Evolutionary conservation across 106 monocot genomes (phyloP).

Genomic region (Allium fistulosum): DNA sequence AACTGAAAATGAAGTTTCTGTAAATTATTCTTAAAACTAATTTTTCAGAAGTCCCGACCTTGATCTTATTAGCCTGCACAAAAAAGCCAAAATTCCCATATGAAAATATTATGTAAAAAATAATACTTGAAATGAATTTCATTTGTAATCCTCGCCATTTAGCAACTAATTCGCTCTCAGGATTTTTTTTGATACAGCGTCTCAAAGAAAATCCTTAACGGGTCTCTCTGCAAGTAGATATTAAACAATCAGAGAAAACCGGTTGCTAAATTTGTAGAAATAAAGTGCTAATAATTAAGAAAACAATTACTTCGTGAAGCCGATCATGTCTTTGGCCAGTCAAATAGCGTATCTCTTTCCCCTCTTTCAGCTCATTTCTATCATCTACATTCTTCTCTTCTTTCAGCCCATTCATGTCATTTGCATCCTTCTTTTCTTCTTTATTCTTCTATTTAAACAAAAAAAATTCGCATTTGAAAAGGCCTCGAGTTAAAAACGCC

Average conservation of each 20-base stretch:
- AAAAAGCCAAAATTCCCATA: background rate
- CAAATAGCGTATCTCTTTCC: slow-evolving; percentile 1
- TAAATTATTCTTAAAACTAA: no score
- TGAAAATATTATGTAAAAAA: background rate
- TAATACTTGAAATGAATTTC: background rate
- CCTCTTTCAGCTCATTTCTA: background rate
- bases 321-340: background rate
- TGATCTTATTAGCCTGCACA: no score
- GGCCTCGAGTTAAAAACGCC: background rate
- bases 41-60: no score
- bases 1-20: no score
- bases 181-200: background rate
- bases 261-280: background rate
- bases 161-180: background rate
- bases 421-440: background rate
- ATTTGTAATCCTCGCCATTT: background rate
- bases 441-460: background rate
- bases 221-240: background rate
- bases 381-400: no score
- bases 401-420: no score
- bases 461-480: background rate
- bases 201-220: slow-evolving; percentile 10
- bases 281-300: background rate
- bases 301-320: slow-evolving; percentile 3
- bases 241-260: background rate